A percentile compares a stretch with the other conserved stretches of the same genome.
phyloP scores from a whole-genome alignment of 352 stramenopile genomes.

The Phytophthora multivora region DNA sequence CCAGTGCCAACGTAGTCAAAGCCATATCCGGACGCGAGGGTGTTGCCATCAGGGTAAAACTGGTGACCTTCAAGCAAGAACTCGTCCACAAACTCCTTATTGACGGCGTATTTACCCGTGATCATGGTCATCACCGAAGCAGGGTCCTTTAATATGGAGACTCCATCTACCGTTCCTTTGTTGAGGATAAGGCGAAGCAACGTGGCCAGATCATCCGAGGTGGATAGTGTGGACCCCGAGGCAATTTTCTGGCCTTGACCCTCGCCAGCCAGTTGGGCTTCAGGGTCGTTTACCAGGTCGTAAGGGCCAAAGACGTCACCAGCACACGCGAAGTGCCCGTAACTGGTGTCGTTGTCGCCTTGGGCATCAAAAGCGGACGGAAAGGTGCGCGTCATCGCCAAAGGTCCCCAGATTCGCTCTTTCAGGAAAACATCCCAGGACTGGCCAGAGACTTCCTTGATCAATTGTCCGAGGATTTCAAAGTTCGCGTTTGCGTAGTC shows the following conservation, averaged over 20 bases:
- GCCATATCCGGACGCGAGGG: slow-evolving; percentile 62
- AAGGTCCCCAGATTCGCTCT: slow-evolving; percentile 51
- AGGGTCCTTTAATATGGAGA: slow-evolving; percentile 50
- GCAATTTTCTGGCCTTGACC: slow-evolving; percentile 38
- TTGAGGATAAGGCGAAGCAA: slow-evolving; percentile 63
- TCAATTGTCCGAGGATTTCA: slow-evolving; percentile 62
- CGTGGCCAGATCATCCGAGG: slow-evolving; percentile 57
- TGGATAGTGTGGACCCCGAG: slow-evolving; percentile 53
- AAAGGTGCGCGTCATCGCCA: slow-evolving; percentile 68
- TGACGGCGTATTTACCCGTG: slow-evolving; percentile 52
- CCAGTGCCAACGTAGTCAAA: slow-evolving; percentile 62
- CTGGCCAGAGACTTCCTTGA: slow-evolving; percentile 48
- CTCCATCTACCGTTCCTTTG: slow-evolving; percentile 61
- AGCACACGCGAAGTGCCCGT: slow-evolving; percentile 57
- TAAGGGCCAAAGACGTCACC: slow-evolving; percentile 52
- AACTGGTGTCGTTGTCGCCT: slow-evolving; percentile 35
- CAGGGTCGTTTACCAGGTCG: slow-evolving; percentile 33
- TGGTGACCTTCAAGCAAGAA: slow-evolving; percentile 52
- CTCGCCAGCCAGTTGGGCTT: slow-evolving; percentile 40
- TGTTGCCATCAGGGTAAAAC: slow-evolving; percentile 52
- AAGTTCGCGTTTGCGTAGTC: slow-evolving; percentile 74
- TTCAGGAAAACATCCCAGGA: slow-evolving; percentile 60
- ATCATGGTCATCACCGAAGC: slow-evolving; percentile 57
- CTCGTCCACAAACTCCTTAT: slow-evolving; percentile 40
- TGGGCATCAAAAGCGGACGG: slow-evolving; percentile 33